phyloP scores from a whole-genome alignment of 306 rosid species.

The Cicer cuneatum region DNA sequence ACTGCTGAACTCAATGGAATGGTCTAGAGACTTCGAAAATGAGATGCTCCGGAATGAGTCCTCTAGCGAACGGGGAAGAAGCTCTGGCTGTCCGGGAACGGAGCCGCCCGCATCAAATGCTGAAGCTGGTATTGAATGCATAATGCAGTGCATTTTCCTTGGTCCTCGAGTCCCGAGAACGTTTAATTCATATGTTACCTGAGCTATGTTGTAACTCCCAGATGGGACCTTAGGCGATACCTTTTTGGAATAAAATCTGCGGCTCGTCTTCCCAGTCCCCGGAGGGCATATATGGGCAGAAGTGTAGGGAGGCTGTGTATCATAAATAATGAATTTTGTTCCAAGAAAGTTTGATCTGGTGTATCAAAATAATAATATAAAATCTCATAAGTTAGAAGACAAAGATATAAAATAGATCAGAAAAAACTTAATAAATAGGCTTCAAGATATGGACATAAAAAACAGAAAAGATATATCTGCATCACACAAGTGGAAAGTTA shows the following conservation, averaged over 20 bases:
- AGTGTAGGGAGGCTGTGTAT: conserved; percentile 79
- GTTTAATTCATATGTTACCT: conserved; percentile 83
- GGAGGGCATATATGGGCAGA: conserved; percentile 65
- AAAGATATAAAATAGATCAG: conserved; percentile 5
- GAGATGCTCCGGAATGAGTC: conserved; percentile 81
- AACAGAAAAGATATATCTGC: conserved; percentile 16
- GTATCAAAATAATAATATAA: conserved; percentile 37
- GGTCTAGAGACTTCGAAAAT: conserved; percentile 71
- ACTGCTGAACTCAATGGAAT: conserved; percentile 78
- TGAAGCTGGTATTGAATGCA: conserved; percentile 87
- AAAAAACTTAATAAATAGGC: not conserved
- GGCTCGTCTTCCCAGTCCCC: conserved; percentile 76
- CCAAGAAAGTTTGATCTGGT: conserved; percentile 95
- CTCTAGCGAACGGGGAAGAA: conserved; percentile 66
- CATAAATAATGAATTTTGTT: conserved; percentile 83
- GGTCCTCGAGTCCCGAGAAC: conserved; percentile 97
- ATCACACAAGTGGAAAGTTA: conserved; percentile 1
- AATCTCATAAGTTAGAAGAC: not conserved
- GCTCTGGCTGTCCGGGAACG: conserved; percentile 82
- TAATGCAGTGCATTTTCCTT: conserved; percentile 86
- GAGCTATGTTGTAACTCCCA: conserved; percentile 91
- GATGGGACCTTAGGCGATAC: conserved; percentile 94
- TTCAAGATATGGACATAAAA: conserved; percentile 3
- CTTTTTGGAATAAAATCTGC: conserved; percentile 86
- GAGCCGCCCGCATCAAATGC: conserved; percentile 75